Base-by-base conservation (phyloP, 768 basidiomycete species). In the Candolleomyces aberdarensis region DNA sequence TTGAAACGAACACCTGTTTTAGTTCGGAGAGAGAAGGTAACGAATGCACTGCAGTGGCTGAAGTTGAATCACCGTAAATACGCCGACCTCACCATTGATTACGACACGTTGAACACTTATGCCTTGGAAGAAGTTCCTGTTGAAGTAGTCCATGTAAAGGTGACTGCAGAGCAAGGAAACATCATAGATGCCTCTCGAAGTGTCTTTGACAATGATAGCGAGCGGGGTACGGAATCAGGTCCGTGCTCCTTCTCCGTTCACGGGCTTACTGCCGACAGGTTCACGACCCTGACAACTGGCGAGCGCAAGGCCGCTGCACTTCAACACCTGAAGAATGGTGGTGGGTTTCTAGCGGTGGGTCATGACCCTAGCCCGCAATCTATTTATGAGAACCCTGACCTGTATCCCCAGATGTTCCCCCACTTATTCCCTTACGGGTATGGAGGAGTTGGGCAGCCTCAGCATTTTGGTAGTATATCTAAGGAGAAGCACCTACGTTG, bases 1-100 rank as follows among this genome's bases (percentile, higher is more conserved):
- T 54, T 60, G 3, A 43, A 60, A 53, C 31, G 59, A 1, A 60
- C 51, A 1, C 59, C 59, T 17, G 43, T 54, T 32, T 40, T 60
- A 29, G 75, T 78, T 0, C 46, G 74, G 1, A 49, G 63, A 15
- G 67, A 65, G 4, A 56, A 62, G 17, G 72, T 74, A 5, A 32
- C 39, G 3, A 32, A 57, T 0, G 76, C 75, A 2, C 47, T 79
- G 9, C 62, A 75, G 46, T 77, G 75, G 75, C 57, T 77, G 22
- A 71, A 67, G 46, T 41, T 74, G 3, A 77, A 78, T 60, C 73
- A 77, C 60, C 13, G n/a, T n/a, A 72, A 72, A 50, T 78, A 77
- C 61, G 22, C 19, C 17, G 71, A 76, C 57, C 29, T 77, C 11
- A 57, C 64, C 0, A 75, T 77, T 17, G 70, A 70, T 10, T 20